Evolutionary conservation across 2,329 filamentous ascomycete species (phyloP).

Genomic region (Sphaerulina musiva): DNA sequence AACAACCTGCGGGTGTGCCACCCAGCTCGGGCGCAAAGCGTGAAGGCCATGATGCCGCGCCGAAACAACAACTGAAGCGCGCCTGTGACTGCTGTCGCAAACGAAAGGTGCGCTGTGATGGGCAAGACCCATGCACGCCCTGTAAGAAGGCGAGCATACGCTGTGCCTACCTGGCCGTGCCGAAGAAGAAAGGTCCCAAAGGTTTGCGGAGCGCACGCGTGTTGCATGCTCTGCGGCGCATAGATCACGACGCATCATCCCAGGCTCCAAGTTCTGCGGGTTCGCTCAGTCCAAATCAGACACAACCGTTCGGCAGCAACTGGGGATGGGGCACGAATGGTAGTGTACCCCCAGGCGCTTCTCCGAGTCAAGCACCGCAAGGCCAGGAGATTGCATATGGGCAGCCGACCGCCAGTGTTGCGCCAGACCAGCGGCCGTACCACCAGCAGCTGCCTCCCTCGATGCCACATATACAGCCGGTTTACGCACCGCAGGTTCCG

Average conservation of each 20-base stretch:
- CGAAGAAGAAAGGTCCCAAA: constrained; percentile 36
- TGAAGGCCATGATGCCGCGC: constrained; percentile 6
- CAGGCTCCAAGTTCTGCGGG: constrained; percentile 19
- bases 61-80: constrained; percentile 26
- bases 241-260: constrained; percentile 28
- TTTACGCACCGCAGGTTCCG: constrained; percentile 1
- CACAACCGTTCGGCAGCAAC: constrained; percentile 22
- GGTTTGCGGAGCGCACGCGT: constrained; percentile 33
- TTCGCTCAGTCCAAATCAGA: constrained; percentile 22
- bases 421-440: constrained; percentile 23
- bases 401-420: constrained; percentile 17
- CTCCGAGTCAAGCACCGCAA: constrained; percentile 10
- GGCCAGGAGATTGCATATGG: constrained; percentile 13
- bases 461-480: constrained; percentile 9
- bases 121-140: constrained; percentile 31
- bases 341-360: constrained; percentile 7
- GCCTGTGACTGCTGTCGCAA: constrained; percentile 36
- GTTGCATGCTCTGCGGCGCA: constrained; percentile 31
- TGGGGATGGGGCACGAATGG: constrained; percentile 27
- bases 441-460: constrained; percentile 19
- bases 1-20: constrained; percentile 9
- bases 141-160: constrained; percentile 33
- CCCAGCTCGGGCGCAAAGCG: constrained; percentile 8
- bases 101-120: constrained; percentile 34
- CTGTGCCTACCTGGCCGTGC: constrained; percentile 34